phyloP scores from a whole-genome alignment of 2,329 filamentous ascomycete genomes.

The Lachnellula occidentalis region DNA sequence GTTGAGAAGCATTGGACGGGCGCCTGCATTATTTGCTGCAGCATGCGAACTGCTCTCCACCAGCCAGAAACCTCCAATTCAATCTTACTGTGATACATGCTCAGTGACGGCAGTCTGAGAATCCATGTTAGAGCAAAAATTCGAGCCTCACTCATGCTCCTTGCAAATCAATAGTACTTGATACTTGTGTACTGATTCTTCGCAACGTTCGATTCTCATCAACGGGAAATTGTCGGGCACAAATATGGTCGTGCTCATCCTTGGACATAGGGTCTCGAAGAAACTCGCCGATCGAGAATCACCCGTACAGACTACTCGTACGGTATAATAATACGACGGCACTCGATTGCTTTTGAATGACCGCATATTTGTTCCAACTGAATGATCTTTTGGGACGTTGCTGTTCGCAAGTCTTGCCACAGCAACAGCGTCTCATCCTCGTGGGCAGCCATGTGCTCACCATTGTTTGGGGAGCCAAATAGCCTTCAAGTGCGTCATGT shows the following conservation, averaged over 20 bases:
- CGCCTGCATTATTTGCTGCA: slow-evolving; percentile 1
- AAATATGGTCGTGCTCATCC: neutral
- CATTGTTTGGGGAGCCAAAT: neutral
- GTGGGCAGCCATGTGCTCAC: neutral
- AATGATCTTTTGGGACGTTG: neutral
- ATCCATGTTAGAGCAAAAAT: neutral
- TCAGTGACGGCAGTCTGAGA: neutral
- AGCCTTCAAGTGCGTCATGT: neutral
- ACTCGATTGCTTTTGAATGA: neutral
- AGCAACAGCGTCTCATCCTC: neutral
- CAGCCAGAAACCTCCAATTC: no score
- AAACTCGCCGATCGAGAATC: neutral
- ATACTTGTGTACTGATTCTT: neutral
- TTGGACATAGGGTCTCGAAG: neutral
- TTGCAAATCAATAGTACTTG: neutral
- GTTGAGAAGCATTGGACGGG: neutral
- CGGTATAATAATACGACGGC: neutral
- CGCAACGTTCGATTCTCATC: neutral
- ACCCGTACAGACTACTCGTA: neutral
- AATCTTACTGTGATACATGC: no score
- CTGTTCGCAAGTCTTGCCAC: neutral
- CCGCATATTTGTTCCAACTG: neutral
- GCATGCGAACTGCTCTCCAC: neutral
- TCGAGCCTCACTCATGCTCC: neutral
- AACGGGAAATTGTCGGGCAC: neutral